Conservation (phyloP, 257 asterid genomes). For the Salvia miltiorrhiza region DNA sequence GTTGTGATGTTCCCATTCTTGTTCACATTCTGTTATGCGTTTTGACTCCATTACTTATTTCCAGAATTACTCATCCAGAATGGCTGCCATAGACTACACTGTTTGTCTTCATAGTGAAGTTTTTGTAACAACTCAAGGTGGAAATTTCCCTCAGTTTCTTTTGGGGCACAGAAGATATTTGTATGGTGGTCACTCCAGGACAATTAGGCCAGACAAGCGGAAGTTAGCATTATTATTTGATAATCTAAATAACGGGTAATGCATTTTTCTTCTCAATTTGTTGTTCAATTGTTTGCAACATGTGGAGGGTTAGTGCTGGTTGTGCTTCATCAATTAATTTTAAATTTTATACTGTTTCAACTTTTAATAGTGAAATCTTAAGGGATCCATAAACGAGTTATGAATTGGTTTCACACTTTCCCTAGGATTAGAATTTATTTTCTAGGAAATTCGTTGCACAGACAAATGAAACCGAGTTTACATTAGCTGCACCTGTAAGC, state of each 20-base stretch:
- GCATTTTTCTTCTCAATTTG: slow-evolving; percentile 19
- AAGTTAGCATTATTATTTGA: slow-evolving; percentile 75
- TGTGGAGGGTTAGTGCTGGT: background rate
- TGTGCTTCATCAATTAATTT: background rate
- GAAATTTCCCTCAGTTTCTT: slow-evolving; percentile 95
- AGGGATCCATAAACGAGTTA: background rate
- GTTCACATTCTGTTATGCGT: slow-evolving; percentile 8
- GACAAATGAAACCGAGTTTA: background rate
- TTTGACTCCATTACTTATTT: slow-evolving; percentile 41
- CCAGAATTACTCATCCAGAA: slow-evolving; percentile 91
- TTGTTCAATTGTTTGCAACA: slow-evolving; percentile 1
- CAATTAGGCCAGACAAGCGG: slow-evolving; percentile 91
- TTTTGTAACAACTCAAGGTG: slow-evolving; percentile 98
- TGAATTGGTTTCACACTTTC: background rate
- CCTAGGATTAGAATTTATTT: background rate
- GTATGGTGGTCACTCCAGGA: slow-evolving; percentile 92
- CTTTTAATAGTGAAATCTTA: background rate
- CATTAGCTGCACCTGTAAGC: background rate
- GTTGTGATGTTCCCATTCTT: background rate
- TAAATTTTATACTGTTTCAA: background rate
- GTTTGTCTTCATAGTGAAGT: slow-evolving; percentile 99
- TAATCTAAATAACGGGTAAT: slow-evolving; percentile 85
- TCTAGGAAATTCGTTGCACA: background rate
- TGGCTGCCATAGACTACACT: slow-evolving; percentile 99
- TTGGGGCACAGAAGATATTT: slow-evolving; percentile 93